Base-by-base conservation (phyloP, 2,329 filamentous ascomycete genomes). In the Claviceps sorghi region DNA sequence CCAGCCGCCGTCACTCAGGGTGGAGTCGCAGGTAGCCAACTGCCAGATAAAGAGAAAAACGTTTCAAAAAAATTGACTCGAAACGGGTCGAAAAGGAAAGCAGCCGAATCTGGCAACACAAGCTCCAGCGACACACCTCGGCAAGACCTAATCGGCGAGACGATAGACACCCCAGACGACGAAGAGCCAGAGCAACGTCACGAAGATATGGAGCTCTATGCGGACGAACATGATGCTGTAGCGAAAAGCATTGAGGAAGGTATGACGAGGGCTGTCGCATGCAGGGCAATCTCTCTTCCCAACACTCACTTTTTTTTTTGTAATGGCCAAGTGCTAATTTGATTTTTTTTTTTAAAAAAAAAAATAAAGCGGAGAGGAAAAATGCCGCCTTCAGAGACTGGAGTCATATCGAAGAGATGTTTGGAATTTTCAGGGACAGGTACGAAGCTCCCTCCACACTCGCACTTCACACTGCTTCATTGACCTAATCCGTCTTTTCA, bases 401-500 rank as follows among this genome's bases (percentile, higher is more conserved):
- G 60, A 76, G 80, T 19, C 78, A 80, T 19, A 85, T 98, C 44
- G 91, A 97, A 65, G 85, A 85, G 65, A 87, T 93, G 63, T 98
- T 98, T 69, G 81, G 84, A 54, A 78, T 85, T 19, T 87, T 97
- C 62, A 80, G 89, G 61, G 89, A 89, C 57, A 83, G 82, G 83
- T 86, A 64, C 60, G 75, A 68, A 32, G 4, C 11, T 44, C 2
- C 36, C 13, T 30, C 13, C n/a, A 11, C 6, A 17, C 17, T n/a
- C 38, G 42, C 22, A 21, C 19, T 30, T 29, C 36, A 11, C 42
- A n/a, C 30, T 13, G 22, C 17, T 21, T 26, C 30, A n/a, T 45
- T 48, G 17, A 26, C 3, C 32, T 50, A 46, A 50, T 42, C 4
- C 4, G 22, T 22, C 2, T n/a, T 3, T 15, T 2, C 61, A 94